These are phyloP conservation scores for Ustilago bromivora DNA, from an alignment of 1,284 basidiomycete species.

Conservation along the genomic window DNA sequence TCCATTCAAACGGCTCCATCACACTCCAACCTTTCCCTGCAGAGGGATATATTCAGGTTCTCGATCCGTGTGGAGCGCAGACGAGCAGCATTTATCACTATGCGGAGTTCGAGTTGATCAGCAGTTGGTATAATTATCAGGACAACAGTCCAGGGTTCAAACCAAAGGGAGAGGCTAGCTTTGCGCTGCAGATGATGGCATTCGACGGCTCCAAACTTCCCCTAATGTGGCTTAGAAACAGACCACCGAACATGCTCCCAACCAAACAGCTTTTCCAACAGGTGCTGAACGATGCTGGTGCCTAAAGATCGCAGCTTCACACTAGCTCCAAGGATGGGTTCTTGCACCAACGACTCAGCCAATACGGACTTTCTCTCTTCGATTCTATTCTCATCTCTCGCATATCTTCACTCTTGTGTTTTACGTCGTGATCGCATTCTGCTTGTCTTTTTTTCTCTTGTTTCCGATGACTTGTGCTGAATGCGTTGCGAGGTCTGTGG, in stretches of 20 bases:
- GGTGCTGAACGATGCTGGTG: slow-evolving; percentile 46
- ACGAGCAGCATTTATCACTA: slow-evolving; percentile 54
- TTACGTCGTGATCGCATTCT: no score
- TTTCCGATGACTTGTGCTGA: no score
- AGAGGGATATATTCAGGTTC: slow-evolving; percentile 63
- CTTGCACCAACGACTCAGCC: no score
- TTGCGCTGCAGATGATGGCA: slow-evolving; percentile 52
- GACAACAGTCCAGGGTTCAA: slow-evolving; percentile 57
- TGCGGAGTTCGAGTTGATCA: slow-evolving; percentile 58
- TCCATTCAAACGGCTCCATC: slow-evolving; percentile 61
- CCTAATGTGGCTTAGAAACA: slow-evolving; percentile 51
- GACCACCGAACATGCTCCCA: slow-evolving; percentile 66
- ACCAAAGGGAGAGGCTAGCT: slow-evolving; percentile 32
- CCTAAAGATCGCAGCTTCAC: neutral
- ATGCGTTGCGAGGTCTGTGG: no score
- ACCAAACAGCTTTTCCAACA: slow-evolving; percentile 60
- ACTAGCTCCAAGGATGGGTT: no score
- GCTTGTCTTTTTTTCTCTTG: no score
- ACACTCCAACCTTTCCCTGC: slow-evolving; percentile 54
- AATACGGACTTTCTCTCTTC: no score
- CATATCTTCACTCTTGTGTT: no score
- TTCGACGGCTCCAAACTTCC: slow-evolving; percentile 55
- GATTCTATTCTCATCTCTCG: no score
- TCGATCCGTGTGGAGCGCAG: slow-evolving; percentile 59
- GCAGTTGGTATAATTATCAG: slow-evolving; percentile 57